Conservation (phyloP, 345 rosid genomes). For the Geranium brycei region DNA sequence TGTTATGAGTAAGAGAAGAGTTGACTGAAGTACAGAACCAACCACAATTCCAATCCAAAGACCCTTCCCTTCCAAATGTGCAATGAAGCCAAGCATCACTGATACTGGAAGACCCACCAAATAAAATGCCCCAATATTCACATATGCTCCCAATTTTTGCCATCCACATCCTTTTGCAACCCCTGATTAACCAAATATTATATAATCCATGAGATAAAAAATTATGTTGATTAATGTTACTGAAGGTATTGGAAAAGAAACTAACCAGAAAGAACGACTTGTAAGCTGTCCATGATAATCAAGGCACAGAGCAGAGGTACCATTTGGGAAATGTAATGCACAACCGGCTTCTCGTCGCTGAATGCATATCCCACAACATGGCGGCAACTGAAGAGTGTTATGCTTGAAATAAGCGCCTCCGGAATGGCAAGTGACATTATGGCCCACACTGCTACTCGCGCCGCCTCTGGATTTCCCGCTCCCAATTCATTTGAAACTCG, state of each 20-base stretch:
- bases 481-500: constrained; percentile 48
- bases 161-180: constrained; percentile 34
- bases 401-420: constrained; percentile 19
- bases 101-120: constrained; percentile 25
- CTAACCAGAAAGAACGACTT: constrained; percentile 34
- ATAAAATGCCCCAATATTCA: constrained; percentile 26
- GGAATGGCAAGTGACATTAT: constrained; percentile 8
- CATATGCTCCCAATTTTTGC: constrained; percentile 23
- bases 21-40: constrained; percentile 23
- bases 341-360: constrained; percentile 27
- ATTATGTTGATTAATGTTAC: too few species aligned
- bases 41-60: constrained; percentile 28
- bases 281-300: constrained; percentile 24
- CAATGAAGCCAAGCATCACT: constrained; percentile 15
- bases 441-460: constrained; percentile 16
- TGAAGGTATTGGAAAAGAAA: too few species aligned
- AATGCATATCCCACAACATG: constrained; percentile 23
- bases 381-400: constrained; percentile 17
- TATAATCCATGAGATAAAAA: too few species aligned
- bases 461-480: constrained; percentile 27
- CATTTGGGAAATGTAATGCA: constrained; percentile 19
- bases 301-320: constrained; percentile 31
- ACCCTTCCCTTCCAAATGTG: constrained; percentile 22
- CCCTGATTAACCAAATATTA: constrained; percentile 9
- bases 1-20: constrained; percentile 12